Evolutionary conservation across 192 early-diverging fungal species (phyloP).

Genomic region (Funneliformis mosseae): DNA sequence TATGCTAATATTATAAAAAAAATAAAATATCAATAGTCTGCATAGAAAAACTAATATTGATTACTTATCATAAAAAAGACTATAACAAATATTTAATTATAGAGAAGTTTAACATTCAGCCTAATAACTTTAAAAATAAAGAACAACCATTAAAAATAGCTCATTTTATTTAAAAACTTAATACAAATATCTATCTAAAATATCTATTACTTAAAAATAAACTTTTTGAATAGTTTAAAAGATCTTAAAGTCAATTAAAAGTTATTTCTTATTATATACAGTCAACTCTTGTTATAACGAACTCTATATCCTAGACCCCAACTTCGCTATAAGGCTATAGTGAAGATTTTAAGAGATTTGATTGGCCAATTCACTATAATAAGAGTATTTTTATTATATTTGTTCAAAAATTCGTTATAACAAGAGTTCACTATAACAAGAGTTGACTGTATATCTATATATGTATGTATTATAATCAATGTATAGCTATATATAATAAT

Average conservation of each 20-base stretch:
- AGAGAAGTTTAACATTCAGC: not conserved
- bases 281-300: no score
- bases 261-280: no score
- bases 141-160: not conserved
- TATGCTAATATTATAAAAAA: not conserved
- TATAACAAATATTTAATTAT: not conserved
- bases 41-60: not conserved
- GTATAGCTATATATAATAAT: no score
- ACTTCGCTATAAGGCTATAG: no score
- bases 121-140: conserved; percentile 13
- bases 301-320: no score
- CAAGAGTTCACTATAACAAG: no score
- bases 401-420: no score
- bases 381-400: no score
- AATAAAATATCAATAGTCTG: not conserved
- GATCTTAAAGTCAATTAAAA: not conserved
- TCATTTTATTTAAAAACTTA: not conserved
- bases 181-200: not conserved
- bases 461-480: no score
- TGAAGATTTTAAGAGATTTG: no score
- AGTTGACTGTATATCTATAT: no score
- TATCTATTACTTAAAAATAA: not conserved
- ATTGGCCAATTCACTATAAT: no score
- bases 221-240: not conserved
- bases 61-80: not conserved